Evolutionary conservation across 1,139 yeast species (phyloP).

Genomic region (Saccharomyces hybrid): DNA sequence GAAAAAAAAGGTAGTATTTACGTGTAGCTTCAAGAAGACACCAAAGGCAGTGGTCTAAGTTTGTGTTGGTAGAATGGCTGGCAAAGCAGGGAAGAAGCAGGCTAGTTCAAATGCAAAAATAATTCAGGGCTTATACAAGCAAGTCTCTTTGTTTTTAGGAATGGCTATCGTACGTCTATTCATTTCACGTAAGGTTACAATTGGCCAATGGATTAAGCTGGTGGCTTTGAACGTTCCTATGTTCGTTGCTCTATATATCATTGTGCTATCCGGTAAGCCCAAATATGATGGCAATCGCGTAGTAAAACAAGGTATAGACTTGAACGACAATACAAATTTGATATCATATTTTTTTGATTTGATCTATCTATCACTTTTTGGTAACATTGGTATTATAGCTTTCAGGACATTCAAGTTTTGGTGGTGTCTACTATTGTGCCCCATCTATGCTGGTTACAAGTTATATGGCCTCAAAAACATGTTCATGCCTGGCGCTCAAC

Average conservation of each 20-base stretch:
- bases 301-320: constrained; percentile 22
- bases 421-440: constrained; percentile 18
- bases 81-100: constrained; percentile 16
- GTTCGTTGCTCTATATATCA: constrained; percentile 18
- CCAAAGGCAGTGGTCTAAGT: background rate
- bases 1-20: background rate
- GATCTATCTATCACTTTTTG: constrained; percentile 26
- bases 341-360: constrained; percentile 28
- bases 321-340: constrained; percentile 22
- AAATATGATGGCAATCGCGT: constrained; percentile 14
- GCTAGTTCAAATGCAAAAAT: constrained; percentile 10
- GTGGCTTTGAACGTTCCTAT: constrained; percentile 21
- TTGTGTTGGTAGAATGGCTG: constrained; percentile 12
- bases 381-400: constrained; percentile 20
- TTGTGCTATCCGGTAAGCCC: constrained; percentile 29
- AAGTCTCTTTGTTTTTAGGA: constrained; percentile 10
- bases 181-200: constrained; percentile 4
- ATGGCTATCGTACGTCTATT: constrained; percentile 15
- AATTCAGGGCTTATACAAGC: constrained; percentile 8
- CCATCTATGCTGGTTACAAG: constrained; percentile 24
- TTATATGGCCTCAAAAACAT: constrained; percentile 21
- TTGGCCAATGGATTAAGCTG: constrained; percentile 10
- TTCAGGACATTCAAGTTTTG: constrained; percentile 25
- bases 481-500: constrained; percentile 6
- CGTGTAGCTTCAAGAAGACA: background rate